These are phyloP conservation scores for Miamiensis avidus DNA, from an alignment of 169 alveolate genomes.

Conservation along the genomic window DNA sequence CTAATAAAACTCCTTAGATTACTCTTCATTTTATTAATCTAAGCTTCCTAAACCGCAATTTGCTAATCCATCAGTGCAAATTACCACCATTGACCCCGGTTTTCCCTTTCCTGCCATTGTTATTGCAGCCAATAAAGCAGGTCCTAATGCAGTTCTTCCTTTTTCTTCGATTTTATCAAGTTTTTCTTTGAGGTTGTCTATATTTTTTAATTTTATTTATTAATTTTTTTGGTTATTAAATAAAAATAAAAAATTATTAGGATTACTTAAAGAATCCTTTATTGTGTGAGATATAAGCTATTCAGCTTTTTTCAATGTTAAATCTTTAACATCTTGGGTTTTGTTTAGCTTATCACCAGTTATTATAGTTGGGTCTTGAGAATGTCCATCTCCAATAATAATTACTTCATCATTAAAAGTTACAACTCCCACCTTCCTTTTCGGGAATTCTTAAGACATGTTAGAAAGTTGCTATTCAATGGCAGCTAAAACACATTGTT, in stretches of 20 bases:
- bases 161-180: slow-evolving; percentile 49
- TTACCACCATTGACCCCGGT: slow-evolving; percentile 76
- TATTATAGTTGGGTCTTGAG: slow-evolving; percentile 38
- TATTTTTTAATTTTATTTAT: not conserved
- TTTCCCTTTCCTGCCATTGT: slow-evolving; percentile 53
- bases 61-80: slow-evolving; percentile 87
- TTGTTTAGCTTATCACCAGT: slow-evolving; percentile 68
- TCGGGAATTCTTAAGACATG: slow-evolving; percentile 48
- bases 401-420: slow-evolving; percentile 66
- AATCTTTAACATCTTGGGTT: slow-evolving; percentile 22
- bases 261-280: not conserved
- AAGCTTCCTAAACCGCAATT: slow-evolving; percentile 82
- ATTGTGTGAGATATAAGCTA: slow-evolving; percentile 17
- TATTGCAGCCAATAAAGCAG: slow-evolving; percentile 70
- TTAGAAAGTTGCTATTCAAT: slow-evolving; percentile 55
- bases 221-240: no score
- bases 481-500: slow-evolving; percentile 77
- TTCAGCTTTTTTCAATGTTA: not conserved
- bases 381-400: slow-evolving; percentile 65
- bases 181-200: slow-evolving; percentile 26
- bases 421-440: slow-evolving; percentile 68
- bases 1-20: slow-evolving; percentile 60
- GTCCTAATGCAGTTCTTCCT: slow-evolving; percentile 87
- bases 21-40: slow-evolving; percentile 25
- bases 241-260: no score